Percentiles rank a stretch among this genome's conserved stretches.
Evolutionary conservation across 352 stramenopile species (phyloP).

Genomic region (Phytopythium boreale): DNA sequence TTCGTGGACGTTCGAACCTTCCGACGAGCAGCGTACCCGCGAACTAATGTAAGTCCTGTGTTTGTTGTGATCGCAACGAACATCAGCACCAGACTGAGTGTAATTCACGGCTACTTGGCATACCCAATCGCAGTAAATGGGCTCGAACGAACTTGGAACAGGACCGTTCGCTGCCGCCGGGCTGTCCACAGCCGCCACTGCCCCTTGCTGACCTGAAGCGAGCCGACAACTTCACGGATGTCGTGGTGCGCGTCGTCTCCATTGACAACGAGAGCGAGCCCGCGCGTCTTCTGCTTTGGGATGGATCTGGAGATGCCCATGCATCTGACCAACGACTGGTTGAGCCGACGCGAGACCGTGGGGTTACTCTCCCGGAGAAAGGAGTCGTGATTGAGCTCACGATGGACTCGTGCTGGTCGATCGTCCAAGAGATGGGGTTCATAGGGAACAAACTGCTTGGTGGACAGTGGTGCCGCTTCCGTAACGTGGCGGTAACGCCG

Average conservation of each 20-base stretch:
- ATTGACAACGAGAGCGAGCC: conserved; percentile 27
- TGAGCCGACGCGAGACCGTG: conserved; percentile 16
- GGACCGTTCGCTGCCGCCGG: conserved; percentile 49
- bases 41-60: conserved; percentile 36
- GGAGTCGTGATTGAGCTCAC: conserved; percentile 61
- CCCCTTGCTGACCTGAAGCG: conserved; percentile 41
- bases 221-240: conserved; percentile 49
- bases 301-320: conserved; percentile 43
- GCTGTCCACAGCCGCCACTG: conserved; percentile 37
- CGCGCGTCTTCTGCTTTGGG: conserved; percentile 58
- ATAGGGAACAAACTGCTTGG: conserved; percentile 19
- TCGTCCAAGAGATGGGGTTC: conserved; percentile 60
- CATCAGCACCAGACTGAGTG: background rate
- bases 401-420: conserved; percentile 63
- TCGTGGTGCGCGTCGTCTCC: conserved; percentile 56
- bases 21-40: conserved; percentile 40
- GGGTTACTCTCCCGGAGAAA: conserved; percentile 18
- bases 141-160: conserved; percentile 26
- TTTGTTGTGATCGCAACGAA: conserved; percentile 1
- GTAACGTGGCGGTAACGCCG: conserved; percentile 55
- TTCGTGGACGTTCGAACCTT: conserved; percentile 59
- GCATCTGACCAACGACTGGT: conserved; percentile 14
- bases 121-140: conserved; percentile 38
- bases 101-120: background rate
- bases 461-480: conserved; percentile 64